Evolutionary conservation across 805 yeast species (phyloP), one percentile per base, ranked within the genome.

Genomic region (Teunomyces lycoperdinae): DNA sequence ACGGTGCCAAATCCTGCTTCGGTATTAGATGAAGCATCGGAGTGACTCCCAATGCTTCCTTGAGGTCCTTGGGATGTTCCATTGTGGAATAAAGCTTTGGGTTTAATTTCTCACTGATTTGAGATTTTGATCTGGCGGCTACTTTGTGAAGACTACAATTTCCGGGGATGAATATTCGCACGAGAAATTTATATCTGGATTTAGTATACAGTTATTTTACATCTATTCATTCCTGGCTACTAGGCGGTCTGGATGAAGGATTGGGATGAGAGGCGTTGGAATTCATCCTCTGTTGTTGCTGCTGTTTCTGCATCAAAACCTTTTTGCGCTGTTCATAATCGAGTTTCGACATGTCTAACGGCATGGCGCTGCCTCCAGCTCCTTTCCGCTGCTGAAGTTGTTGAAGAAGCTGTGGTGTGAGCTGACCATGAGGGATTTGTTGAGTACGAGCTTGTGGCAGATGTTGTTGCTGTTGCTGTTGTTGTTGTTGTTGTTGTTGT

Each of bases 321-420:
- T 67, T 62, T 58, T 69, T 69, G 17, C 72, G 54, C 49, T 69
- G 71, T 45, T 69, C 74, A 43, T 68, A 67, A 43, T 69, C 72
- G 43, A 64, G 48, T 45, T 63, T 66, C 11, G 66, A 54, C 43
- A 60, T 47, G 16, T 64, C 70, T 16, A 58, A 42, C 14, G 55
- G 55, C 9, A 41, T 32, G 14, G 47, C 20, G 16, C n/a, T 38
- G 17, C 26, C 26, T 11, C 30, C 53, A 43, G 13, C 47, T 38
- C 29, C 42, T 40, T 13, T 50, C 43, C 50, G 48, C 49, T 10
- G 57, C 49, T 45, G 52, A 24, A 45, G 42, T 9, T 45, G 51
- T 29, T 41, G 44, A 24, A 44, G 47, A 14, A 36, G 48, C 26
- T 43, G 50, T 31, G 31, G 46, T 27, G 42, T 43, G 20, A 29